Percentiles rank a stretch among this genome's conserved stretches.
Evolutionary conservation across 1,284 basidiomycete species (phyloP).

Genomic region (Trametes pubescens): DNA sequence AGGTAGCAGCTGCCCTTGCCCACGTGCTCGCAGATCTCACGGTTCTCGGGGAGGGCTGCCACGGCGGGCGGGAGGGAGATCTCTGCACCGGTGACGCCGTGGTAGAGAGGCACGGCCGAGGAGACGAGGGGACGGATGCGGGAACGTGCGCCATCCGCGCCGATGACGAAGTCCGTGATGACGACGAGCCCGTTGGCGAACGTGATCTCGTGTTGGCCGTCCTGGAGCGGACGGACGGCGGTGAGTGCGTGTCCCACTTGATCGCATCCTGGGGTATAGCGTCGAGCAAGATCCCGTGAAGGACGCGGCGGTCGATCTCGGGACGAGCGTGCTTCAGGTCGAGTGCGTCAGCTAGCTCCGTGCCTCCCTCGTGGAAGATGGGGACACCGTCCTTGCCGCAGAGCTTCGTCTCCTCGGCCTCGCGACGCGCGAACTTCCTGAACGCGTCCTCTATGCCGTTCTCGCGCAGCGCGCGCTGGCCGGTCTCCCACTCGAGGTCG

Average conservation of each 20-base stretch:
- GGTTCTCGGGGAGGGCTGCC: constrained; percentile 3
- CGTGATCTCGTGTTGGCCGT: constrained; percentile 8
- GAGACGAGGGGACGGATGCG: constrained; percentile 43
- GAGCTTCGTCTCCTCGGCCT: constrained; percentile 15
- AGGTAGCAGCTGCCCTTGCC: constrained; percentile 5
- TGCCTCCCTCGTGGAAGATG: constrained; percentile 1
- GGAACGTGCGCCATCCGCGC: constrained; percentile 57
- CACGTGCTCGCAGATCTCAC: constrained; percentile 4
- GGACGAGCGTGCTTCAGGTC: constrained; percentile 9
- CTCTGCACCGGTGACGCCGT: constrained; percentile 9
- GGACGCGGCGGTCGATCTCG: constrained; percentile 22
- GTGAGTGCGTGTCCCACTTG: constrained; percentile 5
- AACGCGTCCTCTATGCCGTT: constrained; percentile 24
- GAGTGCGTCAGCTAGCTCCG: not conserved
- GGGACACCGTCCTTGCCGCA: constrained; percentile 6
- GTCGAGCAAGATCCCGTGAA: constrained; percentile 21
- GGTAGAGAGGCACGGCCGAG: constrained; percentile 4
- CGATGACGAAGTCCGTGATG: constrained; percentile 44
- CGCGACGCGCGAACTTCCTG: constrained; percentile 2
- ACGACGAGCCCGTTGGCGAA: constrained; percentile 5
- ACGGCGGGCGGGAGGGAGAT: not conserved
- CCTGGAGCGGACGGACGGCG: not conserved
- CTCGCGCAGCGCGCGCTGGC: constrained; percentile 27
- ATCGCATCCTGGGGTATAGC: constrained; percentile 5
- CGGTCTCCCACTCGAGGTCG: constrained; percentile 24